Evolutionary conservation across 202 grass and related monocot genomes (phyloP).

Genomic region (Sporobolus alterniflorus): DNA sequence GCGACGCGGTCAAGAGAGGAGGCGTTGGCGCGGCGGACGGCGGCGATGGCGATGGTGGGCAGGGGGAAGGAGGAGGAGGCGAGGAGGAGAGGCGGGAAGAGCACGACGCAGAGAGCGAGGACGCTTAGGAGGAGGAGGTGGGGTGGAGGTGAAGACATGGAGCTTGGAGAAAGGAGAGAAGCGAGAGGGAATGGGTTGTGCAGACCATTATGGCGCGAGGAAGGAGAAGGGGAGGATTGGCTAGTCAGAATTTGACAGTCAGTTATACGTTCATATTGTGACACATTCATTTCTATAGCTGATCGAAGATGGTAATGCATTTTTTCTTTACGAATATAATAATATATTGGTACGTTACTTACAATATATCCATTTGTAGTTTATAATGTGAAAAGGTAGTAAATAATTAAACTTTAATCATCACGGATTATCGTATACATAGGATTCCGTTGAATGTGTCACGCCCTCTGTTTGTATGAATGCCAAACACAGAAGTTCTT

Average conservation of each 20-base stretch:
- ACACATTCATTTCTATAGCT: background rate
- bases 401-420: too few species aligned
- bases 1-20: slow-evolving; percentile 40
- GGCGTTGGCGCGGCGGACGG: slow-evolving; percentile 13
- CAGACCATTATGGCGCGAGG: slow-evolving; percentile 56
- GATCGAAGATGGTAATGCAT: too few species aligned
- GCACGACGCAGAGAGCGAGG: slow-evolving; percentile 7
- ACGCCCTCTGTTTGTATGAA: background rate
- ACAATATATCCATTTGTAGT: background rate
- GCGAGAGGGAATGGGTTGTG: slow-evolving; percentile 38
- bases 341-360: too few species aligned
- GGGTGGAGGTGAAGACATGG: slow-evolving; percentile 58
- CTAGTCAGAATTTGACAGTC: background rate
- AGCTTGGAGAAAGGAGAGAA: slow-evolving; percentile 30
- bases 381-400: too few species aligned
- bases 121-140: slow-evolving; percentile 21
- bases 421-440: too few species aligned
- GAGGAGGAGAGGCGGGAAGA: slow-evolving; percentile 29
- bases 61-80: slow-evolving; percentile 65
- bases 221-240: slow-evolving; percentile 21
- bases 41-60: slow-evolving; percentile 71
- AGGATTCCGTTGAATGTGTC: too few species aligned
- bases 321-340: background rate
- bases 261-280: background rate
- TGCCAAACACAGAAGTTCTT: background rate